Percentiles rank a stretch among this genome's conserved stretches.
Conservation (phyloP, 441 rosid genomes). For the Macaranga tanarius region DNA sequence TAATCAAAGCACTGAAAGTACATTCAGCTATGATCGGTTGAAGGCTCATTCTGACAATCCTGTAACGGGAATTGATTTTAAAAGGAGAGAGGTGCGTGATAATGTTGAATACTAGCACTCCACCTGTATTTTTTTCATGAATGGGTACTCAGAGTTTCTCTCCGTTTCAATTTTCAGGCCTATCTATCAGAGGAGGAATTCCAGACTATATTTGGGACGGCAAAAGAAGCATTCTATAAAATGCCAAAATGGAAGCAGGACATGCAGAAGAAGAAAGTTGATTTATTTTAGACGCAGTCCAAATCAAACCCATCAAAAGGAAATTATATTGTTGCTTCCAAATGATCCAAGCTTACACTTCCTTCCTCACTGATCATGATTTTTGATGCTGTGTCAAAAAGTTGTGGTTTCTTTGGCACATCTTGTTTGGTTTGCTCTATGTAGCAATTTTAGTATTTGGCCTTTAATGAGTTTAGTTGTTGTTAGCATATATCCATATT, state of each 20-base stretch:
- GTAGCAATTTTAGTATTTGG: constrained; percentile 29
- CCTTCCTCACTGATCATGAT: constrained; percentile 19
- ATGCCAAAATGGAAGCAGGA: constrained; percentile 98
- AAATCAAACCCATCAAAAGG: constrained; percentile 15
- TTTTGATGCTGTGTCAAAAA: constrained; percentile 19
- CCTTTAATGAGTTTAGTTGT: constrained; percentile 31
- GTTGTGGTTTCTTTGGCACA: constrained; percentile 20
- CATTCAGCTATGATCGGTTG: constrained; percentile 83
- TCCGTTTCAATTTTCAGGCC: constrained; percentile 48
- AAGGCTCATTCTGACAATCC: constrained; percentile 86
- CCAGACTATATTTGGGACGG: constrained; percentile 60
- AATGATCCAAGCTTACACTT: constrained; percentile 16
- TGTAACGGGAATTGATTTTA: constrained; percentile 60
- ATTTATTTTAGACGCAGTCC: constrained; percentile 58
- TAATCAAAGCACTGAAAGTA: constrained; percentile 36
- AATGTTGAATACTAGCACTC: background rate
- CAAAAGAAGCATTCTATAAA: constrained; percentile 62
- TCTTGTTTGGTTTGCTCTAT: constrained; percentile 27
- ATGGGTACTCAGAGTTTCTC: constrained; percentile 8
- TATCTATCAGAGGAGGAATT: constrained; percentile 91
- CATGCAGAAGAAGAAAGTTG: constrained; percentile 82
- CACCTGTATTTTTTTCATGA: background rate
- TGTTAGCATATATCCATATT: constrained; percentile 29
- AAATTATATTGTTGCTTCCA: constrained; percentile 25
- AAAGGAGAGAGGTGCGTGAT: constrained; percentile 80